Base-by-base conservation (phyloP, 2,329 filamentous ascomycete genomes). In the Dactylellina drechsleri region DNA sequence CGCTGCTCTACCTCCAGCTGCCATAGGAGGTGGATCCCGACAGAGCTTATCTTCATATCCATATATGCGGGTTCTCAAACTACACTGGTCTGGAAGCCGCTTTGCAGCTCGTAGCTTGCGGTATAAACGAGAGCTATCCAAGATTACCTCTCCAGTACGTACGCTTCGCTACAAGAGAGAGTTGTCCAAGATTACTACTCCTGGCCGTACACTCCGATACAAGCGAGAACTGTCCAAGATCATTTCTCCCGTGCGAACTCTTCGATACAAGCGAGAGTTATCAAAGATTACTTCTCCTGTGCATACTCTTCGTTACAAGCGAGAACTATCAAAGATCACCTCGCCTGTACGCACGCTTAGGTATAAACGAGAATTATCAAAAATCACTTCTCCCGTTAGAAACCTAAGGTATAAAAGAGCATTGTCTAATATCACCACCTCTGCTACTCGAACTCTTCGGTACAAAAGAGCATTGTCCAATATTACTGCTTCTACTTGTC, bases 221-320 rank as follows among this genome's bases (percentile, higher is more conserved):
- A 58, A 56, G 8, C 53, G 53, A n/a, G 53, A 13, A 15, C n/a
- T 56, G 10, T 47, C 43, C 4, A 47, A 18, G 5, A 47, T 47
- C 3, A 47, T 8, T n/a, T 52, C 6, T 18, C 16, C 47, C 1
- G 18, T 18, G 10, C n/a, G 47, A 2, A 18, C n/a, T 8, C 47
- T 52, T 13, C n/a, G 47, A 2, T 52, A 52, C 20, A 52, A 52
- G 47, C 47, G 47, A 23, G 47, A 18, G 10, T 8, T 52, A 20
- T 52, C 47, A 1, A 52, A 18, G n/a, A 52, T 23, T 8, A 52
- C 47, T 8, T 18, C 13, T 2, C 43, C 43, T 6, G 16, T 18
- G 5, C 13, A 8, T 6, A 47, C 13, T 12, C 43, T 47, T 5
- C 6, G 43, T 6, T 47, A 47, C 13, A 47, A 47, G 13, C 43